Base-by-base conservation (phyloP, 169 alveolate species). In the Blepharisma undulans region DNA sequence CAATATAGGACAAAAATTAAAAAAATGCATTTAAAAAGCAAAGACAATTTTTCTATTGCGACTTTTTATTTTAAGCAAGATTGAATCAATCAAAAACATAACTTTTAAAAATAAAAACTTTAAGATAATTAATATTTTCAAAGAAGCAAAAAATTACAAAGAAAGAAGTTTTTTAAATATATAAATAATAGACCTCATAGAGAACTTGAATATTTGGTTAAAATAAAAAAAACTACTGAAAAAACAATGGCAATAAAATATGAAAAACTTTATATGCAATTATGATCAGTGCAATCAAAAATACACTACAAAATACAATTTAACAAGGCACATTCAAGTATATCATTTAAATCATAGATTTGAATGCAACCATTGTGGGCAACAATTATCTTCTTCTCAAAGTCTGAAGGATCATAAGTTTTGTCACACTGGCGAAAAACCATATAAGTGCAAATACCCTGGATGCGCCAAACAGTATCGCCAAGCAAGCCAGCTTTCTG, bases 241-340 rank as follows among this genome's bases (percentile, higher is more conserved):
- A n/a, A 48, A 48, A 48, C 12, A 48, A 48, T 48, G 66, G 66
- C 66, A 48, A 48, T 48, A 48, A 48, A 48, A 48, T 48, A 74
- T 74, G 80, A 29, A 74, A 74, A 29, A 14, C 16, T 74, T 29
- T 74, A 79, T 30, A 74, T 79, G 87, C 61, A 1, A 2, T 27
- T 79, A 79, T 33, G 71, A 27, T 1, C 72, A 33, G 18, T 79
- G 87, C 34, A 27, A 7, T n/a, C 25, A 22, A 79, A 32, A 1
- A n/a, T 79, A 30, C 72, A 79, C 29, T 1, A 16, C 95, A 92
- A 72, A 95, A 94, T 25, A 93, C 92, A 81, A 76, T 92, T 4
- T 90, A 60, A 32, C 88, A 88, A 21, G 90, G 77, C 59, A 60
- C 92, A 29, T 27, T 4, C 34, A 48, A 84, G 84, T 27, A 4